Percentiles rank a stretch among this genome's conserved stretches.
Evolutionary conservation across 345 rosid species (phyloP).

Genomic region (Citropsis articulata): DNA sequence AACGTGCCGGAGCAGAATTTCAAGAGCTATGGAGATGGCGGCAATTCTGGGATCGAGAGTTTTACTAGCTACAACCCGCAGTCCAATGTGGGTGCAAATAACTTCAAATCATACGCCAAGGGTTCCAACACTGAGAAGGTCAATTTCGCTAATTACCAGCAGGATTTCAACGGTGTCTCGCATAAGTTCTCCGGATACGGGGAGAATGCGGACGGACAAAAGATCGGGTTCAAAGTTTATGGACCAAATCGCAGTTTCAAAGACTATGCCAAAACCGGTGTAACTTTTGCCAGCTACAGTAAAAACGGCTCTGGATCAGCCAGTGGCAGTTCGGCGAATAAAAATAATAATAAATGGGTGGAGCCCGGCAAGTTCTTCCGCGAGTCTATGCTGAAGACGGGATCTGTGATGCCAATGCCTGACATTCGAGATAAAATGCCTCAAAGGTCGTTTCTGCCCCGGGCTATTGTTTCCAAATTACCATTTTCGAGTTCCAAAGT

Average conservation of each 20-base stretch:
- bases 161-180: constrained; percentile 44
- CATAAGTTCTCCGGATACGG: constrained; percentile 57
- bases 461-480: constrained; percentile 46
- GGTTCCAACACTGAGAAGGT: constrained; percentile 41
- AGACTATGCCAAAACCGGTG: constrained; percentile 43
- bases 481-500: constrained; percentile 51
- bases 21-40: constrained; percentile 51
- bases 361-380: constrained; percentile 83
- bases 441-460: constrained; percentile 80
- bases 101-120: constrained; percentile 62
- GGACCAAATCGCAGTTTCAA: constrained; percentile 46
- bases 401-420: constrained; percentile 74
- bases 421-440: constrained; percentile 91
- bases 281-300: constrained; percentile 36
- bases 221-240: constrained; percentile 46
- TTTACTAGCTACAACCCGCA: constrained; percentile 47
- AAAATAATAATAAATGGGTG: constrained; percentile 39
- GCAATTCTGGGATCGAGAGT: constrained; percentile 37
- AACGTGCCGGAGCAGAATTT: constrained; percentile 63
- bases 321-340: constrained; percentile 42
- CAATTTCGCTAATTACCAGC: constrained; percentile 48
- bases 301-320: constrained; percentile 20
- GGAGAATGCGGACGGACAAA: constrained; percentile 27
- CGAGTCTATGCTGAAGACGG: constrained; percentile 57
- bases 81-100: constrained; percentile 58